Conservation (phyloP, 495 filamentous ascomycete species). For the Trichoderma virens region DNA sequence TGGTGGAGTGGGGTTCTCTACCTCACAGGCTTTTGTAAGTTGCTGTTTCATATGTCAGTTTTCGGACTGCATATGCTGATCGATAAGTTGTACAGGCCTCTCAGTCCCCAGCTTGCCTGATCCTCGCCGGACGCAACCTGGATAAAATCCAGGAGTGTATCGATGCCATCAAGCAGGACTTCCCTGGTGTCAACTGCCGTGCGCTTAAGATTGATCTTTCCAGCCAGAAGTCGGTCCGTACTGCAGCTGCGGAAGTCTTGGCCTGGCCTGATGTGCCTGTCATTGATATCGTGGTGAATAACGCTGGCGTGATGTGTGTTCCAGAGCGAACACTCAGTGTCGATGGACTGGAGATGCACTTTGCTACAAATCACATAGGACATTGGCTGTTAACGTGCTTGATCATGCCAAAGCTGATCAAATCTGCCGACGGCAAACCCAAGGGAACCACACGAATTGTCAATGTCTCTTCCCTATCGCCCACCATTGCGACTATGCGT, state of each 20-base stretch:
- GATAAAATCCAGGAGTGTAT: slow-evolving; percentile 33
- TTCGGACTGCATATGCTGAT: slow-evolving; percentile 23
- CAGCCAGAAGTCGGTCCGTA: slow-evolving; percentile 34
- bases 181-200: slow-evolving; percentile 30
- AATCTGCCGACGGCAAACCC: slow-evolving; percentile 15
- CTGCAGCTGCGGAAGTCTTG: slow-evolving; percentile 31
- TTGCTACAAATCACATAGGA: slow-evolving; percentile 51
- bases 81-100: background rate
- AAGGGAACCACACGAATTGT: slow-evolving; percentile 24
- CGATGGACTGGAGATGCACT: slow-evolving; percentile 46
- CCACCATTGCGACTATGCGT: slow-evolving; percentile 25
- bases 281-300: slow-evolving; percentile 41
- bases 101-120: slow-evolving; percentile 26
- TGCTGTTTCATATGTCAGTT: slow-evolving; percentile 19
- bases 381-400: slow-evolving; percentile 49
- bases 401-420: slow-evolving; percentile 28
- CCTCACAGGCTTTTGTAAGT: slow-evolving; percentile 36
- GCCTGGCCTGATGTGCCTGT: slow-evolving; percentile 28
- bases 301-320: slow-evolving; percentile 36
- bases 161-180: slow-evolving; percentile 26
- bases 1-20: slow-evolving; percentile 33
- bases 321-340: slow-evolving; percentile 22
- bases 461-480: slow-evolving; percentile 15
- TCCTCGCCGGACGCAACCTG: slow-evolving; percentile 32
- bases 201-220: slow-evolving; percentile 37